A percentile compares a stretch with the other conserved stretches of the same genome.
phyloP scores from a whole-genome alignment of 2,329 filamentous ascomycete species.

The Sarocladium oryzae region DNA sequence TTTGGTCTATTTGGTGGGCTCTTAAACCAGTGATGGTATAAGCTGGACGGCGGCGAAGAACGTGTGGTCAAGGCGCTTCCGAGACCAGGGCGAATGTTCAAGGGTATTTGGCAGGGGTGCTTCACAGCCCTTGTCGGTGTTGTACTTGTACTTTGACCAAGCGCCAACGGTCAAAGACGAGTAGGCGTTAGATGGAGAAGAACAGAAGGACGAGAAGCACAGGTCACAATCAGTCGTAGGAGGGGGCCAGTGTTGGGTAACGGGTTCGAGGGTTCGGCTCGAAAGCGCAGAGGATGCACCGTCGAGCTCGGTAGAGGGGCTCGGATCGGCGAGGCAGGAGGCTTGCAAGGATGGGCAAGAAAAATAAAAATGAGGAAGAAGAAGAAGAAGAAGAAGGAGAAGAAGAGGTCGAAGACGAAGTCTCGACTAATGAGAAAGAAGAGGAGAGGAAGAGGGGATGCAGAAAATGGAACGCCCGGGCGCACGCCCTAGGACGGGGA shows the following conservation, averaged over 20 bases:
- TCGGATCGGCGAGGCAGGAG: too few relatives aligned
- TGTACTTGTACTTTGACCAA: too few relatives aligned
- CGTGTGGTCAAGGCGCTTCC: neutral
- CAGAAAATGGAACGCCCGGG: constrained; percentile 7
- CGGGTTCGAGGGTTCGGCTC: too few relatives aligned
- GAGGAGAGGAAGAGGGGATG: constrained; percentile 1
- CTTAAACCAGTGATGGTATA: neutral
- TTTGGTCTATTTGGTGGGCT: neutral
- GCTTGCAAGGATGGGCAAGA: too few relatives aligned
- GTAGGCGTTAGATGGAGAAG: too few relatives aligned
- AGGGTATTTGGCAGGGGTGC: neutral
- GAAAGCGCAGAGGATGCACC: too few relatives aligned
- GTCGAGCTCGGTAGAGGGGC: too few relatives aligned
- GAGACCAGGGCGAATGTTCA: neutral
- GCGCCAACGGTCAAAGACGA: too few relatives aligned
- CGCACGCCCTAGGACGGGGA: neutral
- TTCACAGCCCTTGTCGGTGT: neutral
- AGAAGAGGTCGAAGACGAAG: neutral
- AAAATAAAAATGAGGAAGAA: too few relatives aligned
- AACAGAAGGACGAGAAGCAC: too few relatives aligned
- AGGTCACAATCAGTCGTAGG: too few relatives aligned
- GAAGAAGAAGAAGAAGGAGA: neutral
- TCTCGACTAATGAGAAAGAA: neutral
- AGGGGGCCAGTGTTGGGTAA: too few relatives aligned
- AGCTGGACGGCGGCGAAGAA: constrained; percentile 7